Percentiles rank a stretch among this genome's conserved stretches.
Conservation (phyloP, 257 asterid species). For the Linaria vulgaris region DNA sequence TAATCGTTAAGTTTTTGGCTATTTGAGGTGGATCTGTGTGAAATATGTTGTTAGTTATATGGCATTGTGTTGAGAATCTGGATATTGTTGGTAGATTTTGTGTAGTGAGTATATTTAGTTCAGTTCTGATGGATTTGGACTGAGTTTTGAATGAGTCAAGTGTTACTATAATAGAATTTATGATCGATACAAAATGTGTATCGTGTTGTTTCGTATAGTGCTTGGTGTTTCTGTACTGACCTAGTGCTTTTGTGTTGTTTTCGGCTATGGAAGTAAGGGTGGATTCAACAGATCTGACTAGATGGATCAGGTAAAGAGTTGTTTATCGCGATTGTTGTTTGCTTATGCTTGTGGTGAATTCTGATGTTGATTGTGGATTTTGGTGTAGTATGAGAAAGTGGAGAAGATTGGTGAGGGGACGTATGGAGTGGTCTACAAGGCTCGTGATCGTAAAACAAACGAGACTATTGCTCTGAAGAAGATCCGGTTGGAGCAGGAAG, state of each 20-base stretch:
- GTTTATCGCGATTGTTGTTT: neutral
- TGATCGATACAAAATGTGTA: neutral
- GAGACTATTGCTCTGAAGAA: constrained; percentile 94
- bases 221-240: neutral
- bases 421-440: constrained; percentile 96
- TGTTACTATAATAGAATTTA: neutral
- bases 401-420: constrained; percentile 99
- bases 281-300: constrained; percentile 19
- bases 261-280: constrained; percentile 14
- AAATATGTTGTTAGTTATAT: neutral
- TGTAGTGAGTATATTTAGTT: neutral
- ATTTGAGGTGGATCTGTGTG: neutral
- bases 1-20: neutral
- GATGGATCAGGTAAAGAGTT: constrained; percentile 51
- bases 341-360: neutral
- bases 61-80: neutral
- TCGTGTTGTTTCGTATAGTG: neutral
- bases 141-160: neutral
- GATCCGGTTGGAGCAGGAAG: constrained; percentile 96
- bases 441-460: constrained; percentile 81
- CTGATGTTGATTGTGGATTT: constrained; percentile 7
- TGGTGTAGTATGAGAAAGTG: constrained; percentile 80
- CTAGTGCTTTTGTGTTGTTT: constrained; percentile 3
- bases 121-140: no score
- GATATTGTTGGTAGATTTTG: neutral